Evolutionary conservation across 2,329 filamentous ascomycete genomes (phyloP).

Genomic region (Eurotiales sp.): DNA sequence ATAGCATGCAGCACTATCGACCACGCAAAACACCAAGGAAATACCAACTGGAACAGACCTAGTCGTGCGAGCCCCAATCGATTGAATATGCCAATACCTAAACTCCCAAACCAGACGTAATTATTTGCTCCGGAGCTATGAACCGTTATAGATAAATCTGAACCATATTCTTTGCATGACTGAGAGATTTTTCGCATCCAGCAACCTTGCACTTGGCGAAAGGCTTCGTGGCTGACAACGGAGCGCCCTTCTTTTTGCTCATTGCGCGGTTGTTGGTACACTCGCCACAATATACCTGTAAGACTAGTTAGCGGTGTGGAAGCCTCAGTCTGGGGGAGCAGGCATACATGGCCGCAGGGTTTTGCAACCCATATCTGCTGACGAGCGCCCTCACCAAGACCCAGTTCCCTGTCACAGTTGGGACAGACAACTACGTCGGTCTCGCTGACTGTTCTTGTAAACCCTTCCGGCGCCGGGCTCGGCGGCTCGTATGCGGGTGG

Average conservation of each 20-base stretch:
- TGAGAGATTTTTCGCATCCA: conserved; percentile 39
- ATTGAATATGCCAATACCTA: neutral
- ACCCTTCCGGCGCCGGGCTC: conserved; percentile 66
- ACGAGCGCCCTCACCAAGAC: conserved; percentile 66
- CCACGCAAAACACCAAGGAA: neutral
- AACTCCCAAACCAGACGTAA: conserved; percentile 5
- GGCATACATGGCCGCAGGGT: conserved; percentile 81
- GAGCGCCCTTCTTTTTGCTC: conserved; percentile 30
- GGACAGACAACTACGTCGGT: conserved; percentile 76
- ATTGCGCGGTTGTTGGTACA: conserved; percentile 39
- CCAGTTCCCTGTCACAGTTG: conserved; percentile 79
- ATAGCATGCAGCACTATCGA: neutral
- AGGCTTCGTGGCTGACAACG: conserved; percentile 27
- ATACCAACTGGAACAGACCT: too few species aligned
- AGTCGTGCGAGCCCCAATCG: neutral
- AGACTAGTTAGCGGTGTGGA: neutral
- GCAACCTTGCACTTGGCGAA: conserved; percentile 44
- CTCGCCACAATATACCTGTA: conserved; percentile 48
- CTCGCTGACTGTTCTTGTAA: conserved; percentile 71
- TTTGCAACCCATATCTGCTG: conserved; percentile 91
- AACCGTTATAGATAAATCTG: conserved; percentile 45
- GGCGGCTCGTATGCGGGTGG: conserved; percentile 56
- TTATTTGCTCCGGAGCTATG: neutral
- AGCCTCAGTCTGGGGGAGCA: neutral
- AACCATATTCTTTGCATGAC: conserved; percentile 39